These are phyloP conservation scores for Coemansia pectinata DNA, from an alignment of 192 early-diverging fungal species.

Conservation along the genomic window DNA sequence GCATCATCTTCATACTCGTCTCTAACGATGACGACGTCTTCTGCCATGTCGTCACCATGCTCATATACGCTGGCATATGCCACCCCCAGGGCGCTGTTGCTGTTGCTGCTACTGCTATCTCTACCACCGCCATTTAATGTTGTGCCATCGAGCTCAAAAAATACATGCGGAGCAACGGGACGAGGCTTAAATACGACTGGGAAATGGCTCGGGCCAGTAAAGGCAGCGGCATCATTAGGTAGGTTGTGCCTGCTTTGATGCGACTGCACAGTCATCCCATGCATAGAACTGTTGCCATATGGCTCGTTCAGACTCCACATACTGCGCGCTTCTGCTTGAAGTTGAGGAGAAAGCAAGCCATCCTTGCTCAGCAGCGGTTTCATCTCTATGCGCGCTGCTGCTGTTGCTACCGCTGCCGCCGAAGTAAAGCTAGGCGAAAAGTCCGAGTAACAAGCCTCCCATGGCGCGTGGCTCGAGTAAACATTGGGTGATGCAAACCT, in stretches of 20 bases:
- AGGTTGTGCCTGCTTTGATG: background rate
- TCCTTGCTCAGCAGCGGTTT: background rate
- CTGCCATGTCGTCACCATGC: background rate
- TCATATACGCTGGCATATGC: background rate
- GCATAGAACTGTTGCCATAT: background rate
- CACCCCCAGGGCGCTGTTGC: background rate
- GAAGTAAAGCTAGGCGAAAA: background rate
- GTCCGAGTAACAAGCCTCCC: background rate
- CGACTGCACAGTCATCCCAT: background rate
- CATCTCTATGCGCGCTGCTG: background rate
- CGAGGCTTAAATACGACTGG: background rate
- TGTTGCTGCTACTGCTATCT: background rate
- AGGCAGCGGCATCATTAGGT: background rate
- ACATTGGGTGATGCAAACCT: background rate
- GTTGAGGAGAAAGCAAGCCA: background rate
- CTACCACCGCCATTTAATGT: no score
- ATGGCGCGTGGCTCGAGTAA: background rate
- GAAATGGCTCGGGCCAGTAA: background rate
- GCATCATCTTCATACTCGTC: slow-evolving; percentile 2
- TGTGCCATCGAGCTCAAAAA: no score
- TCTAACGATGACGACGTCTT: background rate
- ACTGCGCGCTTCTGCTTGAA: background rate
- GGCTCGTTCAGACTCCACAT: background rate
- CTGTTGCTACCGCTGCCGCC: background rate
- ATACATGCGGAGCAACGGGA: background rate